These are phyloP conservation scores for Botryobasidium botryosum DNA, from an alignment of 768 basidiomycete species.

Conservation along the genomic window DNA sequence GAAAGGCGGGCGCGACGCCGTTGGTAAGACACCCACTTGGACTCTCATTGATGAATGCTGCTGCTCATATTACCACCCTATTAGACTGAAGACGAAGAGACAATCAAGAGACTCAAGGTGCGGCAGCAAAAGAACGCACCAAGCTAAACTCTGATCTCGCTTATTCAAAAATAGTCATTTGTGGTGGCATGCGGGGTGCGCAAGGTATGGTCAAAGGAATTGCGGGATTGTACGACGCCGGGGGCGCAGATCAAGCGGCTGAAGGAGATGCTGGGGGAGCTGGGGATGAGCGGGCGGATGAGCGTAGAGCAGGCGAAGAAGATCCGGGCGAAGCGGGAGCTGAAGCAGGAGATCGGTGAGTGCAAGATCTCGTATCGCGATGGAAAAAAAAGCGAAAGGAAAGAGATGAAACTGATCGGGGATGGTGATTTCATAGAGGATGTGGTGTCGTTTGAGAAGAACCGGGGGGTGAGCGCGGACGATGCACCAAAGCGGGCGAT, in stretches of 20 bases:
- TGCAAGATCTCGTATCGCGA: conserved; percentile 10
- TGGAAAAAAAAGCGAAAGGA: too few relatives aligned
- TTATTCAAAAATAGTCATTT: conserved; percentile 31
- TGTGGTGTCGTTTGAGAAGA: conserved; percentile 44
- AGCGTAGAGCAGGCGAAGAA: conserved; percentile 67
- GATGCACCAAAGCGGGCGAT: conserved; percentile 10
- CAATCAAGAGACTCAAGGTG: conserved; percentile 60
- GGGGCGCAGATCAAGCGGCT: conserved; percentile 49
- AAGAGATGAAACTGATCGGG: too few relatives aligned
- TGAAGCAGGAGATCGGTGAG: conserved; percentile 63
- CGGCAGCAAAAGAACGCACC: not conserved
- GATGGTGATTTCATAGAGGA: conserved; percentile 36
- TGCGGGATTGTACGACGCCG: conserved; percentile 38
- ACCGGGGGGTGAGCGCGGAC: not conserved
- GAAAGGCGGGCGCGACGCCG: not conserved
- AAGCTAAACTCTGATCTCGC: conserved; percentile 5
- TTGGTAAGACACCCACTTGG: not conserved
- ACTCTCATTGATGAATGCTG: conserved; percentile 9
- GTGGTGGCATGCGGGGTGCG: conserved; percentile 62
- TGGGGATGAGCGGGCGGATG: conserved; percentile 67
- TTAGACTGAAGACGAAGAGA: conserved; percentile 47
- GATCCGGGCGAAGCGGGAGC: conserved; percentile 55
- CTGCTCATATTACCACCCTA: conserved; percentile 11
- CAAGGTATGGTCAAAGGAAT: conserved; percentile 56
- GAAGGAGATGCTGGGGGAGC: conserved; percentile 42